phyloP scores from a whole-genome alignment of 2,329 filamentous ascomycete genomes.

The Basipetospora chlamydospora region DNA sequence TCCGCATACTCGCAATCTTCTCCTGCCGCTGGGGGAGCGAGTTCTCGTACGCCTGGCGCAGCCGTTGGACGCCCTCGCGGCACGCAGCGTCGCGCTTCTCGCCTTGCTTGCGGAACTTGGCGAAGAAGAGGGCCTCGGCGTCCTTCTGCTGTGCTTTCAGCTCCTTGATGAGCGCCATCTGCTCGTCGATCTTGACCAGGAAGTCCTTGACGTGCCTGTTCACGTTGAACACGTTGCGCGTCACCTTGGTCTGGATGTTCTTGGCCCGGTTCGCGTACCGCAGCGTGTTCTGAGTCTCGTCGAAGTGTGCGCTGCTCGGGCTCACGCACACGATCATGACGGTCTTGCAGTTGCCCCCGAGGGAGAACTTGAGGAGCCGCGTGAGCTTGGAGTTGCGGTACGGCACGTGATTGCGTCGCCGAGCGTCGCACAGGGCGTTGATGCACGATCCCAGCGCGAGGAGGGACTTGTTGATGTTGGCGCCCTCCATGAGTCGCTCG shows the following conservation, averaged over 20 bases:
- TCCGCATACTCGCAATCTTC: slow-evolving; percentile 65
- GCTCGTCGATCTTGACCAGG: slow-evolving; percentile 97
- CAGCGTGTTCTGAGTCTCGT: slow-evolving; percentile 95
- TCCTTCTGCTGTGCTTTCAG: slow-evolving; percentile 88
- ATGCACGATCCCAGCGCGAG: slow-evolving; percentile 93
- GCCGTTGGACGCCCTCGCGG: slow-evolving; percentile 64
- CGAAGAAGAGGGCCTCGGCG: slow-evolving; percentile 64
- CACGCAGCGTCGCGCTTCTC: slow-evolving; percentile 68
- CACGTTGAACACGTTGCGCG: slow-evolving; percentile 97
- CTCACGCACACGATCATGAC: slow-evolving; percentile 99
- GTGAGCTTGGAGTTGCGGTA: slow-evolving; percentile 98
- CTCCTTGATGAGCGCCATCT: slow-evolving; percentile 93
- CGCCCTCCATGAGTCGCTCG: slow-evolving; percentile 79
- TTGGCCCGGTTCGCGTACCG: slow-evolving; percentile 96
- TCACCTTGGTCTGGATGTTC: slow-evolving; percentile 99
- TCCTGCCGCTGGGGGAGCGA: slow-evolving; percentile 65
- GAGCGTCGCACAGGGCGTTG: slow-evolving; percentile 88
- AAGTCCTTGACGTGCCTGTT: slow-evolving; percentile 99
- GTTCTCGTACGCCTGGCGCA: slow-evolving; percentile 75
- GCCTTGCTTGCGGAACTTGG: slow-evolving; percentile 80
- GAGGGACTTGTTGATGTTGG: slow-evolving; percentile 98
- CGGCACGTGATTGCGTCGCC: slow-evolving; percentile 85
- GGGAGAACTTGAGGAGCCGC: slow-evolving; percentile 85
- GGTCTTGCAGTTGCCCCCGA: slow-evolving; percentile 95
- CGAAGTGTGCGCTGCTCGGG: slow-evolving; percentile 89